A percentile compares a stretch with the other conserved stretches of the same genome.
Conservation (phyloP, 352 stramenopile genomes). For the Pythium phragmiticola region DNA sequence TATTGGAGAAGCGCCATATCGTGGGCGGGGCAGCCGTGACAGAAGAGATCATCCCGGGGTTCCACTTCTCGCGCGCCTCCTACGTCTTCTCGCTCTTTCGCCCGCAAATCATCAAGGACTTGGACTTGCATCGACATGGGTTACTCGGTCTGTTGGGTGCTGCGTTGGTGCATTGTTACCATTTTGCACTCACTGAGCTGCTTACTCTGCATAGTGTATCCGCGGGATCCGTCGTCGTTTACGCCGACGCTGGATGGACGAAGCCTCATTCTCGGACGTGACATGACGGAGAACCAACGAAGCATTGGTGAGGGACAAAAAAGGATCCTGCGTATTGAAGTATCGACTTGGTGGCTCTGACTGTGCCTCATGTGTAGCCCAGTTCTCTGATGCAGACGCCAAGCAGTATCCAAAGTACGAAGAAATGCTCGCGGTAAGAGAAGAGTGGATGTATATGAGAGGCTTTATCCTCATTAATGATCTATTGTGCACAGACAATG, state of each 20-base stretch:
- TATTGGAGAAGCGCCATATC: slow-evolving; percentile 87
- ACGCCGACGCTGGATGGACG: slow-evolving; percentile 77
- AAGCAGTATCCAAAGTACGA: slow-evolving; percentile 83
- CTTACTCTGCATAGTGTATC: slow-evolving; percentile 44
- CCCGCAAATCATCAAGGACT: slow-evolving; percentile 87
- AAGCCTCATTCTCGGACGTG: slow-evolving; percentile 75
- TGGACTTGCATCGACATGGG: slow-evolving; percentile 78
- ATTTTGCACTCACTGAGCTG: background rate
- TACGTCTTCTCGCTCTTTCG: slow-evolving; percentile 91
- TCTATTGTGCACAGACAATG: slow-evolving; percentile 42
- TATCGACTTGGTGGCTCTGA: background rate
- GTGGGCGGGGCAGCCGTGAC: slow-evolving; percentile 88
- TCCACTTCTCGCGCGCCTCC: slow-evolving; percentile 89
- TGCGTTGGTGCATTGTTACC: background rate
- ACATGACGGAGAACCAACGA: slow-evolving; percentile 73
- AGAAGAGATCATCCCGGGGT: slow-evolving; percentile 89
- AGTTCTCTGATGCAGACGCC: slow-evolving; percentile 81
- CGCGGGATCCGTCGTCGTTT: slow-evolving; percentile 86
- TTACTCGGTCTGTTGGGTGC: slow-evolving; percentile 47
- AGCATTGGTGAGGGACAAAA: slow-evolving; percentile 51
- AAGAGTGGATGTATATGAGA: background rate
- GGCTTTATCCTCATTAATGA: background rate
- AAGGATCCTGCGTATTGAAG: no score
- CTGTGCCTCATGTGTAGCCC: slow-evolving; percentile 32
- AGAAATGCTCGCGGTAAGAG: slow-evolving; percentile 66